phyloP scores from a whole-genome alignment of 192 early-diverging fungal genomes.

The Podila verticillata region DNA sequence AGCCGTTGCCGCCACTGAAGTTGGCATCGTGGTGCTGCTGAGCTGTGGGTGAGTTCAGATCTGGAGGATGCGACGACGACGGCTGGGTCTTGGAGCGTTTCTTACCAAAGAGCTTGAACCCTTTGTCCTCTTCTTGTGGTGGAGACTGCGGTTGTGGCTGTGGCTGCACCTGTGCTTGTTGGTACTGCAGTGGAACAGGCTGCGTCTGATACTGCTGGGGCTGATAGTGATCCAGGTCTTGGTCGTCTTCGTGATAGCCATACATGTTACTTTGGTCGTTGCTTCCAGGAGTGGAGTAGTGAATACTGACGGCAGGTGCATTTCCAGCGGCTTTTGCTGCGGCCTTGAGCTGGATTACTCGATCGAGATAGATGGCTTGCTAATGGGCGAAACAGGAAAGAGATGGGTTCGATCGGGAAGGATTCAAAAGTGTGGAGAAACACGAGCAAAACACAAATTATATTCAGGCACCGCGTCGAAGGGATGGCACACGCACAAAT shows the following conservation, averaged over 20 bases:
- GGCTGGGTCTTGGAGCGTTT: constrained; percentile 31
- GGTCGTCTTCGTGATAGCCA: neutral
- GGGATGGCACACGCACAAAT: no score
- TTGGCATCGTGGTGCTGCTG: constrained; percentile 2
- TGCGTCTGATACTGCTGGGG: neutral
- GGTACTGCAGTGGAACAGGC: constrained; percentile 1
- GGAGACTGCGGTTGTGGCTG: constrained; percentile 9
- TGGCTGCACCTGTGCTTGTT: constrained; percentile 11
- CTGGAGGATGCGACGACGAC: constrained; percentile 3
- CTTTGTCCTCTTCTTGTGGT: constrained; percentile 3
- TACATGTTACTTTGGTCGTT: neutral
- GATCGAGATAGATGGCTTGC: constrained; percentile 49
- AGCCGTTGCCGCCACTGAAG: constrained; percentile 2
- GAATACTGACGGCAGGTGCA: neutral
- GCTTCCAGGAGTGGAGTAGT: neutral
- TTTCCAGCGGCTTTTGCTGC: neutral
- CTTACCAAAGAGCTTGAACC: constrained; percentile 8
- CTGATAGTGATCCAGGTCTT: neutral
- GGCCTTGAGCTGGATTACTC: constrained; percentile 30
- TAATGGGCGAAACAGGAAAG: constrained; percentile 2
- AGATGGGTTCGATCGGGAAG: neutral
- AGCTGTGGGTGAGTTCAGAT: neutral
- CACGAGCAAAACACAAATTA: no score
- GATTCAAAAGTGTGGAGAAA: neutral
- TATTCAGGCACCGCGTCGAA: no score